Percentiles rank a stretch among this genome's conserved stretches.
phyloP scores from a whole-genome alignment of 106 monocot genomes.

The Dendrobium catenatum region DNA sequence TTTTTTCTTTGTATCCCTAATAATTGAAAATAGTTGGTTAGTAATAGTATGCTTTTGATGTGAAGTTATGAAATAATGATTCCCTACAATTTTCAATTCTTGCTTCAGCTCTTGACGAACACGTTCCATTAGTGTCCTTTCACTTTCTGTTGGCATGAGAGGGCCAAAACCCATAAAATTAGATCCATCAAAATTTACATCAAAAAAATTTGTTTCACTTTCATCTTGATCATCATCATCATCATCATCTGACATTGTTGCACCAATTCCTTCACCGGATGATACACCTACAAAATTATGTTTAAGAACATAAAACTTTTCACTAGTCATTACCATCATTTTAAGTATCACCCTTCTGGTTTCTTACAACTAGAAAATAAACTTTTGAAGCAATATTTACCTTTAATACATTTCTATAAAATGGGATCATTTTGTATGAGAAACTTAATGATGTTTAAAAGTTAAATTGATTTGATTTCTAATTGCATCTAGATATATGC shows the following conservation, averaged over 20 bases:
- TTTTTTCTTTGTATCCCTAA: constrained; percentile 67
- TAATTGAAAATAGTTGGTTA: neutral
- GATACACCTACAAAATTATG: constrained; percentile 5
- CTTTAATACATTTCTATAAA: no score
- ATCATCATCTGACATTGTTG: constrained; percentile 23
- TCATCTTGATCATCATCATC: constrained; percentile 16
- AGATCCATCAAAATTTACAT: constrained; percentile 12
- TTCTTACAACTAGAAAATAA: no score
- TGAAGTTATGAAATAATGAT: neutral
- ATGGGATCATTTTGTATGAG: no score
- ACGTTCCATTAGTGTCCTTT: constrained; percentile 18
- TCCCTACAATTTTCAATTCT: constrained; percentile 12
- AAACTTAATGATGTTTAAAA: no score
- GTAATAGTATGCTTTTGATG: neutral
- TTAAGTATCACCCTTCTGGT: no score
- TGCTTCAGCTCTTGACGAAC: constrained; percentile 25
- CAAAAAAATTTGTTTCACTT: constrained; percentile 11
- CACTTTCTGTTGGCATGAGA: constrained; percentile 13
- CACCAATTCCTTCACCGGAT: constrained; percentile 20
- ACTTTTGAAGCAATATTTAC: no score
- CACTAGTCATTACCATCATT: no score
- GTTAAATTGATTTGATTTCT: no score
- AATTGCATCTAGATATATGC: no score
- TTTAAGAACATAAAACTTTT: no score
- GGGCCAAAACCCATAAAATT: constrained; percentile 19